Evolutionary conservation across 495 filamentous ascomycete genomes (phyloP).

Genomic region (Tuber umbilicatum): DNA sequence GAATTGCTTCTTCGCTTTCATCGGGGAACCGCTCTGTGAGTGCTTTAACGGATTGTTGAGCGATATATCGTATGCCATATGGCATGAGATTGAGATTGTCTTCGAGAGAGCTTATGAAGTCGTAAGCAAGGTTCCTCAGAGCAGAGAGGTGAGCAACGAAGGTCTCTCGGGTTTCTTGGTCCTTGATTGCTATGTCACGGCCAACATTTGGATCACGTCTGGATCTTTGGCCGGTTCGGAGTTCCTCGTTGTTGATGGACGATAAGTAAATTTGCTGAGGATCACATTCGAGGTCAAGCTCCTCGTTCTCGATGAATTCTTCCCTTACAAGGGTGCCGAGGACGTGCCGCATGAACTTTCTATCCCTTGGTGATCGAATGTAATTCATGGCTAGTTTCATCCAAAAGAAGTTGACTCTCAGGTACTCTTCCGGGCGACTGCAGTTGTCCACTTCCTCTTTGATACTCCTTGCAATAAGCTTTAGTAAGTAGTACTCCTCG

Average conservation of each 20-base stretch:
- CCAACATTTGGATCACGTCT: conserved; percentile 70
- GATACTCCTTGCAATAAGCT: conserved; percentile 73
- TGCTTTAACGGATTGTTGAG: conserved; percentile 74
- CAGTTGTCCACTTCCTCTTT: conserved; percentile 79
- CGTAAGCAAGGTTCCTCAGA: conserved; percentile 84
- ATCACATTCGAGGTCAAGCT: conserved; percentile 89
- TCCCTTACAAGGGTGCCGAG: conserved; percentile 75
- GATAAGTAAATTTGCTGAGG: conserved; percentile 96
- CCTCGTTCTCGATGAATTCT: conserved; percentile 83
- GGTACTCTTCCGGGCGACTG: conserved; percentile 68
- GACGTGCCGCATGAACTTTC: conserved; percentile 82
- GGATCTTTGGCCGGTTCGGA: conserved; percentile 80
- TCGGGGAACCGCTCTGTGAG: conserved; percentile 68
- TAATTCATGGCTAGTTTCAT: conserved; percentile 76
- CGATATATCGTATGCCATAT: conserved; percentile 84
- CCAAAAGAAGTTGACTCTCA: conserved; percentile 91
- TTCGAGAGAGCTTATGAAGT: conserved; percentile 73
- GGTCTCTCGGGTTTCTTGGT: conserved; percentile 79
- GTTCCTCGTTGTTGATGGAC: conserved; percentile 91
- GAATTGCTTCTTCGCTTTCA: conserved; percentile 67
- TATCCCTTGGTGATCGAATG: conserved; percentile 81
- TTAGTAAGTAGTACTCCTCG: conserved; percentile 95
- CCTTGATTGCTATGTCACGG: conserved; percentile 84
- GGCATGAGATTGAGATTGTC: conserved; percentile 81
- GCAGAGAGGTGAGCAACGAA: conserved; percentile 93